Base-by-base conservation (phyloP, 2,329 filamentous ascomycete genomes). In the Domatiomyces catenatus region DNA sequence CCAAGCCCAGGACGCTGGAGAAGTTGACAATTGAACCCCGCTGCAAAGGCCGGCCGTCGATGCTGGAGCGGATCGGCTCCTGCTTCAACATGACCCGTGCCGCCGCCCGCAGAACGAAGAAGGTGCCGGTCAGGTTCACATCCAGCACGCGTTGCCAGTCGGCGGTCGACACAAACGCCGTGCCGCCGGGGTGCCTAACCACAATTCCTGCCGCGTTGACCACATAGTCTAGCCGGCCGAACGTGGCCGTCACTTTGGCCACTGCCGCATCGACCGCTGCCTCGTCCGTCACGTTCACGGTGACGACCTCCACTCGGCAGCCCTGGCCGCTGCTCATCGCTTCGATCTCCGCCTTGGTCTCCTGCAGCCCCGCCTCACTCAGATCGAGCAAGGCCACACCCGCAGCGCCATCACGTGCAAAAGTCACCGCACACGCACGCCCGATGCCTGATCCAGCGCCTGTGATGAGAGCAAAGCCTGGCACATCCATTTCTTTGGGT, bases 231-330 rank as follows among this genome's bases (percentile, higher is more conserved):
- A 64, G 54, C 5, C 54, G 56, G 24, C 60, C 79, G 56, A 79
- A 75, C 54, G 76, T 77, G 47, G 69, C 64, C 7, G 73, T 73
- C 18, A 75, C 70, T 50, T 73, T 71, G 58, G 81, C 76, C 8
- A 73, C 74, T 42, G 74, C 71, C 46, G 76, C 69, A 60, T 81
- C 72, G 51, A 72, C 60, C 8, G 60, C 74, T 54, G 69, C 67
- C 58, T 72, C 71, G 8, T 71, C 72, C 18, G 73, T 69, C 26
- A 75, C 74, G 12, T 74, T 73, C 19, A 75, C 36, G 5, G 42
- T 22, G 42, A 52, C 42, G 10, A 51, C 32, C n/a, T 52, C 47
- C 39, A 52, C 36, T 22, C 42, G 50, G 24, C 49, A 54, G 39
- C 36, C 12, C 47, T 51, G 44, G 2, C 22, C 17, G 51, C 51